Conservation (phyloP, 2,329 filamentous ascomycete genomes). For the Berkeleyomyces basicola region DNA sequence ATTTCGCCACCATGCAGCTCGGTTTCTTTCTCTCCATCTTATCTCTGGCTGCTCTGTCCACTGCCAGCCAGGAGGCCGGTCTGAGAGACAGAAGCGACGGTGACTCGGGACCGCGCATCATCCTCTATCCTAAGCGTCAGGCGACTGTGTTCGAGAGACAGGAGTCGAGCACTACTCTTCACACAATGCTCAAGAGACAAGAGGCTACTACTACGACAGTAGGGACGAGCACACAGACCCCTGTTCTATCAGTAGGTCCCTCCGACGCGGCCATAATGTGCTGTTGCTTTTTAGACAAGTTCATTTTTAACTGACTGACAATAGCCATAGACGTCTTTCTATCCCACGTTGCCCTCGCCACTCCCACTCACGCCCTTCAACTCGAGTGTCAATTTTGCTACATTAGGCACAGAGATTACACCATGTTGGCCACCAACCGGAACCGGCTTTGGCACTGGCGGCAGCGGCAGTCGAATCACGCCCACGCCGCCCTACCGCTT, state of each 20-base stretch:
- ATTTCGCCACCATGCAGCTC: slow-evolving; percentile 1
- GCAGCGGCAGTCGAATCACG: background rate
- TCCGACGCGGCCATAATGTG: background rate
- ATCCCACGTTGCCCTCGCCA: background rate
- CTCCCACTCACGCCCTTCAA: slow-evolving; percentile 10
- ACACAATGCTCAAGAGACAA: background rate
- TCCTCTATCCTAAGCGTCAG: background rate
- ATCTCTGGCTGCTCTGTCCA: background rate
- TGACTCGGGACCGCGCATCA: background rate
- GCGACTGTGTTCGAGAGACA: background rate
- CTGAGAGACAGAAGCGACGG: background rate
- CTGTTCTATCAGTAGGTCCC: background rate
- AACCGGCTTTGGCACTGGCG: background rate
- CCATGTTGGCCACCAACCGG: background rate
- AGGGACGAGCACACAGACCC: background rate
- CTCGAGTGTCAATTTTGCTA: slow-evolving; percentile 11
- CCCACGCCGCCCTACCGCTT: background rate
- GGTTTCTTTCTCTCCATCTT: background rate
- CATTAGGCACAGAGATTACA: background rate
- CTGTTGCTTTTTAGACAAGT: background rate
- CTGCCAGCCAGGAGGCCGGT: background rate
- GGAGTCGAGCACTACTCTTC: background rate
- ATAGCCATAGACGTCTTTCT: background rate
- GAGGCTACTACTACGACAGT: background rate
- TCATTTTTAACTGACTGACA: background rate